Evolutionary conservation across 768 basidiomycete genomes (phyloP).

Genomic region (Podaxis pistillaris): DNA sequence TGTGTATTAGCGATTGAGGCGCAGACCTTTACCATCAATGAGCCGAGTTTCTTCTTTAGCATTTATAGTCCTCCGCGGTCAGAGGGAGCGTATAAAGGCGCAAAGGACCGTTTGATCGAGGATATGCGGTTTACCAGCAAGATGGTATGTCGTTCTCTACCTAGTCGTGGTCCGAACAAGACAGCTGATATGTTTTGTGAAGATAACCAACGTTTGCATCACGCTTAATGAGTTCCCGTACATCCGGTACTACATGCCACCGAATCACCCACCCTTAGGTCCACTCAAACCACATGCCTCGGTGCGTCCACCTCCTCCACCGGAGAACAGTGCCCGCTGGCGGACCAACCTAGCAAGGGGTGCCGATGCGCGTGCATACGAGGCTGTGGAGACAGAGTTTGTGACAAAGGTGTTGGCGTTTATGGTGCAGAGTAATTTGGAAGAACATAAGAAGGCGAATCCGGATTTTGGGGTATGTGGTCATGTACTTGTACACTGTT

Average conservation of each 20-base stretch:
- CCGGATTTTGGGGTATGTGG: constrained; percentile 80
- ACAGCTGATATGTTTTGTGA: background rate
- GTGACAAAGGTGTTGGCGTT: constrained; percentile 80
- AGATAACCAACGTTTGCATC: constrained; percentile 90
- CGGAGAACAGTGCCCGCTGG: constrained; percentile 69
- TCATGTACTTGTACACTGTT: background rate
- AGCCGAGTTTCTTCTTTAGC: constrained; percentile 82
- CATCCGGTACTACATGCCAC: constrained; percentile 89
- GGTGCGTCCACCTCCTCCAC: constrained; percentile 64
- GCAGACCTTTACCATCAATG: constrained; percentile 77
- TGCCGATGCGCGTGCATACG: constrained; percentile 62
- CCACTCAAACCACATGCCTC: constrained; percentile 69
- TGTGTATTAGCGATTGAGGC: constrained; percentile 70
- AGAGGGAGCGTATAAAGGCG: constrained; percentile 61
- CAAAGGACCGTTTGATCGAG: constrained; percentile 80
- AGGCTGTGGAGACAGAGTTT: constrained; percentile 73
- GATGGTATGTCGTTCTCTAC: constrained; percentile 43
- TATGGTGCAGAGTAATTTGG: constrained; percentile 79
- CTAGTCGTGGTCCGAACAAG: background rate
- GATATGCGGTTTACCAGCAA: constrained; percentile 78
- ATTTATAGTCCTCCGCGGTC: constrained; percentile 83
- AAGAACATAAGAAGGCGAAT: constrained; percentile 84
- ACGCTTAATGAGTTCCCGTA: constrained; percentile 89
- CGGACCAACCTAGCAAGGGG: constrained; percentile 80
- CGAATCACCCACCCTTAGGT: constrained; percentile 80